A percentile compares a stretch with the other conserved stretches of the same genome.
Conservation (phyloP, 106 monocot genomes). For the Gastrodia elata region DNA sequence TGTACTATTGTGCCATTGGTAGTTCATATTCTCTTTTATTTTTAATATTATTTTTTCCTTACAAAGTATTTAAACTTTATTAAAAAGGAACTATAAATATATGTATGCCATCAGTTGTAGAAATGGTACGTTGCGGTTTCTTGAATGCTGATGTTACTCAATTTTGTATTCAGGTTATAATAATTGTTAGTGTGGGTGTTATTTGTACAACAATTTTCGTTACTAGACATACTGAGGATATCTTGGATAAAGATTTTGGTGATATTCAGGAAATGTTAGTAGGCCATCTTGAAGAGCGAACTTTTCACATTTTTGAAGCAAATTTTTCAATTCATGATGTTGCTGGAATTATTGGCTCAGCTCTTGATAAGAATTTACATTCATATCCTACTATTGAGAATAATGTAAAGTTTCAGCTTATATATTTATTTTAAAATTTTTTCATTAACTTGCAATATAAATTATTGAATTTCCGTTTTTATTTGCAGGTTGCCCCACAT, state of each 20-base stretch:
- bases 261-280: not conserved
- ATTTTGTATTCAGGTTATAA: conserved; percentile 8
- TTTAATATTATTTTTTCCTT: not conserved
- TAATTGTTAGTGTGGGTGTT: not conserved
- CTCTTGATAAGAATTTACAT: not conserved
- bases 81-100: not conserved
- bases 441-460: not conserved
- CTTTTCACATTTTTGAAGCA: not conserved
- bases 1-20: not conserved
- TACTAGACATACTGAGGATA: conserved; percentile 1
- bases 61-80: not conserved
- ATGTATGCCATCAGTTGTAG: not conserved
- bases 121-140: not conserved
- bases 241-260: not conserved
- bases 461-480: not conserved
- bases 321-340: conserved; percentile 5
- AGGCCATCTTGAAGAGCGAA: not conserved
- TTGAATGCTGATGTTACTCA: not conserved
- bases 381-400: not conserved
- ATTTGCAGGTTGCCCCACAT: conserved; percentile 5
- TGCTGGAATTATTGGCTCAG: not conserved
- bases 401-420: not conserved
- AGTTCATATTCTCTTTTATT: not conserved
- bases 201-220: not conserved
- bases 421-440: not conserved